Evolutionary conservation across 2,329 filamentous ascomycete species (phyloP), one percentile per base, ranked within the genome.

Genomic region (Arthrobotrys iridis): DNA sequence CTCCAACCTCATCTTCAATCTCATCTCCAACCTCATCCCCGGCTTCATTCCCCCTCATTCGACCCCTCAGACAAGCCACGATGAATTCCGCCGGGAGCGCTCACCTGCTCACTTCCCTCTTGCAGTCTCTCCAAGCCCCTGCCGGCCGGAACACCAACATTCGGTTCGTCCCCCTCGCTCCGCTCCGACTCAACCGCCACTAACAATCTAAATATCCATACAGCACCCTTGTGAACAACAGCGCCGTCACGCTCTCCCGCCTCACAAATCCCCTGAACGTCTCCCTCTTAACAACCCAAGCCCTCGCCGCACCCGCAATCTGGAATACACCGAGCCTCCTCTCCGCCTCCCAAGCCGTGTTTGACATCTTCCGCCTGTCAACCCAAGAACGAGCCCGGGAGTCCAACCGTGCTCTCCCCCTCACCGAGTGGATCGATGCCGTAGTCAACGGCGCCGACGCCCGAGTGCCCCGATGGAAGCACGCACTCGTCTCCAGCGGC

Each of bases 401-500:
- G 33, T 78, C 80, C 52, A 67, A 78, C 74, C 78, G 77, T 59
- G 84, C 83, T 2, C 76, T 88, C 6, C 76, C 80, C 24, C 84
- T 84, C 77, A 86, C 88, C 57, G 84, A 83, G 20, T 89, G 88
- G 87, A 83, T 86, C 6, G 83, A 85, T 18, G 86, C 86, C 0
- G 84, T 89, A 2, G 84, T 86, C 45, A 86, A 85, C 78, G 88
- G 87, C 35, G 84, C 86, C 7, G 87, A 89, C 63, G 86, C 86
- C 87, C 13, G 85, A 86, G 77, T 89, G 85, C 86, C 87, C 15
- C 85, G 92, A 80, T 97, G 93, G 93, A 90, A 93, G 81, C 93
- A 97, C 81, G 82, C 93, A 28, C 84, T 97, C n/a, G 86, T 93
- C 3, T 86, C 97, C 6, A 89, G 89, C 0, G 93, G 93, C 2